These are phyloP conservation scores for Fraxinus xanthoxyloides DNA, from an alignment of 305 asterid genomes.

Conservation along the genomic window DNA sequence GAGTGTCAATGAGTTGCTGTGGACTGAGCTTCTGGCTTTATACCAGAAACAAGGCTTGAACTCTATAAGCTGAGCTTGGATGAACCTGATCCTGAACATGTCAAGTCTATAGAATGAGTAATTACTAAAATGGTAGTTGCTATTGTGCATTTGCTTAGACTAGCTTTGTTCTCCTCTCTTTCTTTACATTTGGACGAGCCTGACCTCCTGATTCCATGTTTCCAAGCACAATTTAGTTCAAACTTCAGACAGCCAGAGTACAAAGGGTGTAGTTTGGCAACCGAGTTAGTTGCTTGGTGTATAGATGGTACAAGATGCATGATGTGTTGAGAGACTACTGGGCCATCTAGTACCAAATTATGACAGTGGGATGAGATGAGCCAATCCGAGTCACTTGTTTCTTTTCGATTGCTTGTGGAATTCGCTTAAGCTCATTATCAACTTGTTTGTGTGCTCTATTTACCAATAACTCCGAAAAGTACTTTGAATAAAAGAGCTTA, in stretches of 20 bases:
- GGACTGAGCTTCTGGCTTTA: neutral
- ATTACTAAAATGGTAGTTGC: neutral
- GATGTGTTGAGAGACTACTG: neutral
- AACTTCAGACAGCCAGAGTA: neutral
- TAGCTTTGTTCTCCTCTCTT: neutral
- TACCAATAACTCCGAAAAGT: neutral
- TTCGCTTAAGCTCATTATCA: neutral
- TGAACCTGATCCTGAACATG: neutral
- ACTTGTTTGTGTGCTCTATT: neutral
- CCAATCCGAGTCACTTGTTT: neutral
- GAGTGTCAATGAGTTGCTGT: neutral
- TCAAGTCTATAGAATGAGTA: neutral
- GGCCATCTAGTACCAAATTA: neutral
- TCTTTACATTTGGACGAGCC: neutral
- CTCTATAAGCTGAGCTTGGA: neutral
- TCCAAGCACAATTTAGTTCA: neutral
- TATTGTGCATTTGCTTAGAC: neutral
- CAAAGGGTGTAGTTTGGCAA: neutral
- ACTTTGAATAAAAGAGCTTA: conserved; percentile 14
- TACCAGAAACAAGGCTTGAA: neutral
- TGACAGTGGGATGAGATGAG: neutral
- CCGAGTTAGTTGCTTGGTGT: neutral
- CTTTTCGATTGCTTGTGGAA: conserved; percentile 2
- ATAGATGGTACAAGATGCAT: neutral
- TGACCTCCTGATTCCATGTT: neutral